Base-by-base conservation (phyloP, 2,329 filamentous ascomycete genomes). In the Diaporthe sp. region DNA sequence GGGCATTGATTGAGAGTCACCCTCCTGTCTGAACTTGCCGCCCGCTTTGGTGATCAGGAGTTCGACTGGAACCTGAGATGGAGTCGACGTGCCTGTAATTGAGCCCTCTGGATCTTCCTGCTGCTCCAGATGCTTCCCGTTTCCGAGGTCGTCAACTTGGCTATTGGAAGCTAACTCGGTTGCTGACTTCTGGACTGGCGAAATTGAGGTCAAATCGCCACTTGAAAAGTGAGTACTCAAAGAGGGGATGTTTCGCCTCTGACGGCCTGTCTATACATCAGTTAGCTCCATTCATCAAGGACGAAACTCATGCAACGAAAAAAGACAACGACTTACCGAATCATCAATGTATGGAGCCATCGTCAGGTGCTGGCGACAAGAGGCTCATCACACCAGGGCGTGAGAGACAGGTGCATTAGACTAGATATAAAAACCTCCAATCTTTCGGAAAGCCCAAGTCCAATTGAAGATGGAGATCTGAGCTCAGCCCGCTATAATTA, bases 1-100 rank as follows among this genome's bases (percentile, higher is more conserved):
- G 25, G 13, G 0, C 25, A 54, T 54, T 54, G 52, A 30, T 28
- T 8, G 25, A 30, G 12, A 3, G 25, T 19, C 52, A 1, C 28
- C 25, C 2, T 54, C 52, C 3, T 5, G 13, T 30, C 5, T 54
- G 25, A 54, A 30, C 5, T 25, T 8, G 4, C 25, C 30, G 6
- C 52, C 52, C 9, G 52, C 19, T 30, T 13, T 9, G 1, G 25
- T 7, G 52, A 54, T 13, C 13, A 54, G 13, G 10, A 54, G 3
- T 1, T 30, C 52, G 4, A 25, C 28, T 5, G 52, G 15, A 5
- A 30, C 4, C 15, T 17, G 15, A 17, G 25, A 55, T 9, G 15
- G 0, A 30, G 0, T 17, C 9, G 22, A 6, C 2, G 47, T 3
- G 0, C 12, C n/a, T 25, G 47, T 0, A 4, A 1, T 10, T n/a